A percentile compares a stretch with the other conserved stretches of the same genome.
Evolutionary conservation across 768 basidiomycete genomes (phyloP).

Genomic region (Lactarius hatsudake): DNA sequence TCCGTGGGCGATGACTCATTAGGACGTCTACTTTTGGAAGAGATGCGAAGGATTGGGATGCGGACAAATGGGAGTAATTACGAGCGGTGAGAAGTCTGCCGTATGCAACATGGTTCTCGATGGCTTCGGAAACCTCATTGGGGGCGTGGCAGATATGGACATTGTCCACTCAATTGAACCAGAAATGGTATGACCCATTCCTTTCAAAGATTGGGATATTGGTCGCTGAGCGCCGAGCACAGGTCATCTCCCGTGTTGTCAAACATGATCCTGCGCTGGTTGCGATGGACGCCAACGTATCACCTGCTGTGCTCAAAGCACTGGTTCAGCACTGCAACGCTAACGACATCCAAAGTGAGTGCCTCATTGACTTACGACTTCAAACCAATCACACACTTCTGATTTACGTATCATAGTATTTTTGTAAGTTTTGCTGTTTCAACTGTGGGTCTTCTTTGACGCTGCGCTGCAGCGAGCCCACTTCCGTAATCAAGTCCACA

Average conservation of each 20-base stretch:
- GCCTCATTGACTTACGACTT: neutral
- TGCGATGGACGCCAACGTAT: constrained; percentile 76
- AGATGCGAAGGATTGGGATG: constrained; percentile 66
- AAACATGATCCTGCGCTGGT: constrained; percentile 54
- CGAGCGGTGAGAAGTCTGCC: constrained; percentile 52
- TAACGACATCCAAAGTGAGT: constrained; percentile 53
- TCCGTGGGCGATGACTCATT: constrained; percentile 76
- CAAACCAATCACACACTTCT: constrained; percentile 5
- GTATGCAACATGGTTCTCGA: constrained; percentile 88
- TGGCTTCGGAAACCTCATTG: constrained; percentile 60
- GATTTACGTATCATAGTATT: constrained; percentile 48
- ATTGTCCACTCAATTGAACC: constrained; percentile 51
- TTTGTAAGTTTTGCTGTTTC: constrained; percentile 52
- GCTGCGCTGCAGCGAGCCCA: constrained; percentile 71
- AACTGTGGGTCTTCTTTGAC: neutral
- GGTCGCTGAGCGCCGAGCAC: neutral
- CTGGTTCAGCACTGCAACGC: constrained; percentile 53
- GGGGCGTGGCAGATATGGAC: constrained; percentile 93
- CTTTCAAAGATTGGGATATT: neutral
- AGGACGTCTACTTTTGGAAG: constrained; percentile 60
- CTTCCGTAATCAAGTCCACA: constrained; percentile 79
- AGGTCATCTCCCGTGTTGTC: constrained; percentile 55
- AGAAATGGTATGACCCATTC: constrained; percentile 40
- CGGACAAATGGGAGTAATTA: constrained; percentile 78
- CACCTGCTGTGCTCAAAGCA: constrained; percentile 47